Base-by-base conservation (phyloP, 108 stramenopile species). In the Skeletonema grethae region DNA sequence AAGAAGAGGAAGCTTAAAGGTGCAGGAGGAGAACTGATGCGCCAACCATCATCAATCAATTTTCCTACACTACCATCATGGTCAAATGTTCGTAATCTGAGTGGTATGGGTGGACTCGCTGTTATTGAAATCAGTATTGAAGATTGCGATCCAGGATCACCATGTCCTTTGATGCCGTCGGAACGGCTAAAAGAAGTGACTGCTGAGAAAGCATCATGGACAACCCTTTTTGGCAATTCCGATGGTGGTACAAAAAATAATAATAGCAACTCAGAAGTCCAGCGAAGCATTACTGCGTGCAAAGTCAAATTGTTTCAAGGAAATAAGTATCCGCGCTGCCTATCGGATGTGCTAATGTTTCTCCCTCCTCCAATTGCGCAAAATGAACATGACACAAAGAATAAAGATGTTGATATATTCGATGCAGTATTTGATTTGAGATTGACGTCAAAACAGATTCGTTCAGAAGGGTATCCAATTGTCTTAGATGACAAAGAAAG, bases 51-150 rank as follows among this genome's bases (percentile, higher is more conserved):
- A 1, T 24, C 6, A 0, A 29, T 62, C 25, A 55, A 68, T 34
- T 43, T 72, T 34, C 46, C 46, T 48, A 16, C 46, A 48, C 39
- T 79, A 57, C 92, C 92, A 6, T 76, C 85, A 8, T 93, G 92
- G 92, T 84, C 87, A 55, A 79, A 57, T 32, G 70, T 93, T 34
- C 72, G 83, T 57, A 93, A 93, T 75, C 76, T 81, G 35, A 85
- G 62, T 13, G 57, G 73, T 20, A 63, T 85, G 30, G 84, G 80
- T 16, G 72, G 70, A 58, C 68, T 90, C 8, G 87, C 82, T 22
- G 78, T 90, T 0, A 61, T 93, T 70, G 88, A 89, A 55, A 68
- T 77, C 36, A 61, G 79, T 18, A 76, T 76, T 35, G 53, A 56
- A 72, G 60, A 65, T 24, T n/a, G 22, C 16, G 12, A 58, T 53